Conservation (phyloP, 257 asterid species). For the Ajuga chamaepitys region DNA sequence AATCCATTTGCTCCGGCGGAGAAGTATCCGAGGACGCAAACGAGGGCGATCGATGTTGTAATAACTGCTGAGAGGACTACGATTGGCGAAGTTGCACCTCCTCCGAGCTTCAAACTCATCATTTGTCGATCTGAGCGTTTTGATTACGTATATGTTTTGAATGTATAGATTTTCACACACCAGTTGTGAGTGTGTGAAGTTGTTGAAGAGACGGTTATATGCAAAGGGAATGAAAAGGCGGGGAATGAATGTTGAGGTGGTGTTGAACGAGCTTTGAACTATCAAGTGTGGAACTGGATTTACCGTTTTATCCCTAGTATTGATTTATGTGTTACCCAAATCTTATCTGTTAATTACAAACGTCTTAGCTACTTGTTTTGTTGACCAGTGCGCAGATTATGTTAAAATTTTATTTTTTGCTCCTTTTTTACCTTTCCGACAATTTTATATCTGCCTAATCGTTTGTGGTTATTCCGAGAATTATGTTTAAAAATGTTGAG, state of each 20-base stretch:
- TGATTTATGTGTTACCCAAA: slow-evolving; percentile 4
- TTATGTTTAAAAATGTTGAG: no score
- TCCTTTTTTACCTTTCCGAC: no score
- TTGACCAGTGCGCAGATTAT: background rate
- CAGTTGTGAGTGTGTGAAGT: slow-evolving; percentile 23
- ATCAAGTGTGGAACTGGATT: background rate
- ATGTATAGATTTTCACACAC: background rate
- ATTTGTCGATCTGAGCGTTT: slow-evolving; percentile 1
- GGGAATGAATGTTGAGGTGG: slow-evolving; percentile 14
- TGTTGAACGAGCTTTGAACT: background rate
- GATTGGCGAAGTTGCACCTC: slow-evolving; percentile 13
- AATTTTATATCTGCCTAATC: no score
- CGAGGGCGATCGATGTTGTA: slow-evolving; percentile 7
- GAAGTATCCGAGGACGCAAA: slow-evolving; percentile 16
- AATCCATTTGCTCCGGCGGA: slow-evolving; percentile 12
- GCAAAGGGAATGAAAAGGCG: slow-evolving; percentile 16
- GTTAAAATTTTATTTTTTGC: no score
- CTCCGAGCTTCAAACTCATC: slow-evolving; percentile 11
- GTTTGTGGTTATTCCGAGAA: no score
- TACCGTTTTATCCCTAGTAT: background rate
- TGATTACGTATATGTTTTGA: background rate
- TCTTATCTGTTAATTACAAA: slow-evolving; percentile 8
- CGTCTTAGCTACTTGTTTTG: background rate
- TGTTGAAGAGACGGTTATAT: slow-evolving; percentile 37
- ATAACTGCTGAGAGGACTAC: slow-evolving; percentile 13